These are phyloP conservation scores for Mycocentrospora acerina DNA, from an alignment of 2,329 filamentous ascomycete genomes.

Conservation along the genomic window DNA sequence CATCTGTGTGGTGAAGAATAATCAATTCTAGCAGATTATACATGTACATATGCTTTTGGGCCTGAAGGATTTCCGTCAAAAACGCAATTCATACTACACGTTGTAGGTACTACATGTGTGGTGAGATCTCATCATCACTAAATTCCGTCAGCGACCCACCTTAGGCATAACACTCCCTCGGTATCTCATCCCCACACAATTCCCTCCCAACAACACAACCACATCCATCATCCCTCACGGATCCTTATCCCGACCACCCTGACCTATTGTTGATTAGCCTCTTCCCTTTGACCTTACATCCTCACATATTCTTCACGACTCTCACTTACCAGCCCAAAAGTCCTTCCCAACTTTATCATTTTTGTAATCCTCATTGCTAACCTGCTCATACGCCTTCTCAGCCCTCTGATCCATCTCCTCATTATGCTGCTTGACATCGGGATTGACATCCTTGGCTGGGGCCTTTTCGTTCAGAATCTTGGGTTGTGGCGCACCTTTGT, in stretches of 20 bases:
- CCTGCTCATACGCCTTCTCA: constrained; percentile 45
- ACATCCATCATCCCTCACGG: constrained; percentile 14
- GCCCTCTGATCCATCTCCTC: constrained; percentile 46
- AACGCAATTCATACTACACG: too few relatives aligned
- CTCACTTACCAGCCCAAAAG: constrained; percentile 44
- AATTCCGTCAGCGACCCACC: too few relatives aligned
- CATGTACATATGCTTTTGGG: too few relatives aligned
- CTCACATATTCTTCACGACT: background rate
- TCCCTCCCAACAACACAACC: background rate
- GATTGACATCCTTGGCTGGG: constrained; percentile 35
- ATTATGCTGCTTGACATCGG: constrained; percentile 48
- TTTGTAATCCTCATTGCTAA: constrained; percentile 38
- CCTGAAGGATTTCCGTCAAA: too few relatives aligned
- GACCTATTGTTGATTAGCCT: constrained; percentile 21
- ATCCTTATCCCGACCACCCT: constrained; percentile 28
- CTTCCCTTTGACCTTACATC: background rate
- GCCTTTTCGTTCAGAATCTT: constrained; percentile 45
- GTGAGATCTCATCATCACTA: background rate
- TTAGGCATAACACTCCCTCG: too few relatives aligned
- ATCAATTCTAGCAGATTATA: too few relatives aligned
- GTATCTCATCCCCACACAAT: background rate
- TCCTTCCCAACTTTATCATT: constrained; percentile 45
- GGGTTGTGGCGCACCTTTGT: constrained; percentile 25
- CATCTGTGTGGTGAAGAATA: too few relatives aligned
- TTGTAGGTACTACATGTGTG: too few relatives aligned